Evolutionary conservation across 768 basidiomycete species (phyloP).

Genomic region (Tricholoma matsutake): DNA sequence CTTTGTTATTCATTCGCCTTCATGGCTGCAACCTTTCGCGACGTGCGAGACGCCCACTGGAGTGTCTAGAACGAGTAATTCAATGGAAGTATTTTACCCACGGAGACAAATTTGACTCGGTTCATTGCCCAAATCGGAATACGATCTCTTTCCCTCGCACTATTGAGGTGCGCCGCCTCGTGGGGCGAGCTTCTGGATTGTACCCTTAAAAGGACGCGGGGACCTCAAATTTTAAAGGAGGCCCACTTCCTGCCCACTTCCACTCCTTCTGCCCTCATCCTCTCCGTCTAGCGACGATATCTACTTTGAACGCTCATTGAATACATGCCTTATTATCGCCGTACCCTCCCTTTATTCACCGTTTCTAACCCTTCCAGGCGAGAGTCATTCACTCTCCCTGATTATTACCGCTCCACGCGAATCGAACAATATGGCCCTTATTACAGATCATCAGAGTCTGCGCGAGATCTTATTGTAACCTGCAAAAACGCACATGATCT

Average conservation of each 20-base stretch:
- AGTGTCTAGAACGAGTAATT: not conserved
- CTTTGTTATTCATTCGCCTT: not conserved
- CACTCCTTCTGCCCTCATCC: not conserved
- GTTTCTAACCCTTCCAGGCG: not conserved
- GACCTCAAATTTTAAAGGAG: not conserved
- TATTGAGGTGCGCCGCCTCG: not conserved
- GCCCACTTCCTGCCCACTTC: not conserved
- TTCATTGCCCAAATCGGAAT: not conserved
- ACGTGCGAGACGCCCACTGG: not conserved
- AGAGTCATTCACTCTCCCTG: not conserved
- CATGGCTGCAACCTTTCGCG: not conserved
- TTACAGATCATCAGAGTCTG: not conserved
- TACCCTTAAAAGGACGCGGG: slow-evolving; percentile 1
- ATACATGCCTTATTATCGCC: not conserved
- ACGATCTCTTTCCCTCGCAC: not conserved
- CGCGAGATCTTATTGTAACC: not conserved
- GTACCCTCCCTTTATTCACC: not conserved
- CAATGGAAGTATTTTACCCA: not conserved
- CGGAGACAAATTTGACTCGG: not conserved
- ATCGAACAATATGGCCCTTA: not conserved
- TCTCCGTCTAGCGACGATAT: not conserved
- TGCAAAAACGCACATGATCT: not conserved
- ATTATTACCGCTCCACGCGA: not conserved
- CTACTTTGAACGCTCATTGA: not conserved
- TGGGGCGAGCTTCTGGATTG: not conserved